Percentiles rank a stretch among this genome's conserved stretches.
These are phyloP conservation scores for Neopestalotiopsis sp. DNA, from an alignment of 2,329 filamentous ascomycete species.

Conservation along the genomic window DNA sequence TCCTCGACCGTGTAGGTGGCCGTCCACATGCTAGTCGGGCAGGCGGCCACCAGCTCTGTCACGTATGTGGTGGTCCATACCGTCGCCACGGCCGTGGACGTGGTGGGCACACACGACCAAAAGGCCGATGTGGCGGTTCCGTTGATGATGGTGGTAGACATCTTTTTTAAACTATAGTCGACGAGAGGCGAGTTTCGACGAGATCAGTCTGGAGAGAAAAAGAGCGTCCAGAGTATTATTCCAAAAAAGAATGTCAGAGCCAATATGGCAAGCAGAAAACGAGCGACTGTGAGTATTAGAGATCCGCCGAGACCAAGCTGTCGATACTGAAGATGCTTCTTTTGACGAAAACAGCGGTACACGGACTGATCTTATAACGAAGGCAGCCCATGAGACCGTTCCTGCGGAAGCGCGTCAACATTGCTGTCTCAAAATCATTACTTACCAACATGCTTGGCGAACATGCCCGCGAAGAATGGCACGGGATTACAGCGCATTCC, in stretches of 20 bases:
- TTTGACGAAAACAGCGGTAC: slow-evolving; percentile 17
- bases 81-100: slow-evolving; percentile 31
- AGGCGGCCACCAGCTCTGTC: slow-evolving; percentile 43
- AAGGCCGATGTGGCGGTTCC: slow-evolving; percentile 36
- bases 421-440: slow-evolving; percentile 18
- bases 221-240: neutral
- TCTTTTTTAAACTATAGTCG: slow-evolving; percentile 23
- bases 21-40: slow-evolving; percentile 43
- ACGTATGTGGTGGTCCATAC: slow-evolving; percentile 45
- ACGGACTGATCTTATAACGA: slow-evolving; percentile 33
- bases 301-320: slow-evolving; percentile 14
- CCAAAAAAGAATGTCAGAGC: slow-evolving; percentile 17
- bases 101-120: slow-evolving; percentile 34
- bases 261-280: slow-evolving; percentile 24
- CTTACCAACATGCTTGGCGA: slow-evolving; percentile 11
- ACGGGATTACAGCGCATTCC: slow-evolving; percentile 37
- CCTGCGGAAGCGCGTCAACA: neutral
- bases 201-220: slow-evolving; percentile 24
- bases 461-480: slow-evolving; percentile 29
- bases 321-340: slow-evolving; percentile 21
- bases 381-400: slow-evolving; percentile 23
- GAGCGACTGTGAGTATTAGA: slow-evolving; percentile 33
- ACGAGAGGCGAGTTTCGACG: slow-evolving; percentile 28
- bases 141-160: slow-evolving; percentile 31
- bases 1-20: slow-evolving; percentile 48